phyloP scores from a whole-genome alignment of 257 asterid genomes.

The Capsicum rhomboideum region DNA sequence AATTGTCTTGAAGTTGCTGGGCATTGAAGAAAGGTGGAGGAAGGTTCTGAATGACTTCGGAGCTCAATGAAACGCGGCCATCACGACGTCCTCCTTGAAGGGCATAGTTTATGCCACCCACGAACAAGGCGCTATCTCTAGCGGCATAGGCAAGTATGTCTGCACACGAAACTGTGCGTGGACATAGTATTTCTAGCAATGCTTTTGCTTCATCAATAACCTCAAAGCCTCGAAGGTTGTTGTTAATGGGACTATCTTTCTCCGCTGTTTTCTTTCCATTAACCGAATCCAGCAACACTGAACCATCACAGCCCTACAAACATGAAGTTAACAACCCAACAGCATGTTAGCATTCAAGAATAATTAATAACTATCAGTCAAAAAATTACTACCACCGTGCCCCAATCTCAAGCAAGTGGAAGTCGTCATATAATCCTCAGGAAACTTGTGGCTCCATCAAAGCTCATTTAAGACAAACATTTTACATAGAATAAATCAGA shows the following conservation, averaged over 20 bases:
- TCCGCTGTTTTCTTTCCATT: neutral
- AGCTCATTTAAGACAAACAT: neutral
- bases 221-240: constrained; percentile 1
- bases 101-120: neutral
- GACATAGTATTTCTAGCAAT: neutral
- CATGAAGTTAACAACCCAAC: neutral
- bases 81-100: constrained; percentile 6
- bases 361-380: neutral
- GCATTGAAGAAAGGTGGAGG: constrained; percentile 8
- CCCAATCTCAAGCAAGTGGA: neutral
- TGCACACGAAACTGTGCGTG: neutral
- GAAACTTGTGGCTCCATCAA: neutral
- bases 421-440: neutral
- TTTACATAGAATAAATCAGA: too few species aligned
- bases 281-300: neutral
- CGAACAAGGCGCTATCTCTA: neutral
- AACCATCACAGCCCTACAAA: neutral
- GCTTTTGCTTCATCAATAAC: constrained; percentile 1
- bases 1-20: neutral
- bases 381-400: too few species aligned
- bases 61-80: neutral
- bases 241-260: constrained; percentile 2
- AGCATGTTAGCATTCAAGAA: neutral
- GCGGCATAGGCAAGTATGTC: constrained; percentile 4
- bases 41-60: neutral